Evolutionary conservation across 1,139 yeast genomes (phyloP).

Genomic region (Lodderomyces parapsilosis): DNA sequence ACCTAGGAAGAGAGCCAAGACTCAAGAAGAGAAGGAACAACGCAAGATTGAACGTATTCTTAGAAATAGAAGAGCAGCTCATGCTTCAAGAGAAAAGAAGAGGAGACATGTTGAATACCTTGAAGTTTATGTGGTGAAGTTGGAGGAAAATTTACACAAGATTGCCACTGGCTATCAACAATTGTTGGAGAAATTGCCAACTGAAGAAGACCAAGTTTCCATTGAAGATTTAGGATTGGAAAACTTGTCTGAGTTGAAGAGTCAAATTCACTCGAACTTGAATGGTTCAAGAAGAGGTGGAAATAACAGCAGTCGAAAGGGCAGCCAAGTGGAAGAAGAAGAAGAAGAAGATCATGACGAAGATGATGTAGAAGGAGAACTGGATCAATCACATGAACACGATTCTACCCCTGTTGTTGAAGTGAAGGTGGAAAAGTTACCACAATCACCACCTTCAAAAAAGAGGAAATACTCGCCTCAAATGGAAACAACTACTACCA

Average conservation of each 20-base stretch:
- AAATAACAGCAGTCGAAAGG: slow-evolving; percentile 2
- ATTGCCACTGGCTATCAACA: slow-evolving; percentile 22
- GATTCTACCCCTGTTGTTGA: background rate
- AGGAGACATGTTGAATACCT: slow-evolving; percentile 86
- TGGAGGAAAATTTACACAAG: slow-evolving; percentile 39
- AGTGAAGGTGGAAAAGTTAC: background rate
- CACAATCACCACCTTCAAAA: slow-evolving; percentile 6
- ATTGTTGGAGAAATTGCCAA: slow-evolving; percentile 1
- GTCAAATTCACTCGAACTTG: slow-evolving; percentile 32
- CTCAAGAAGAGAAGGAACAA: slow-evolving; percentile 96
- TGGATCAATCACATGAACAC: background rate
- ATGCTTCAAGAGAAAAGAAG: slow-evolving; percentile 95
- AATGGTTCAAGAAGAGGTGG: slow-evolving; percentile 17
- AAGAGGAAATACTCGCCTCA: slow-evolving; percentile 12
- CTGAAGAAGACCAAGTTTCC: slow-evolving; percentile 16
- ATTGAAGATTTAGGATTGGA: slow-evolving; percentile 19
- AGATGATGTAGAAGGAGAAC: slow-evolving; percentile 4
- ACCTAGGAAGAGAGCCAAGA: slow-evolving; percentile 94
- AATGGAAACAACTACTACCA: slow-evolving; percentile 7
- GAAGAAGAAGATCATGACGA: slow-evolving; percentile 5
- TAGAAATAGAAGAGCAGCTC: slow-evolving; percentile 96
- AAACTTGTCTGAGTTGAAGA: slow-evolving; percentile 32
- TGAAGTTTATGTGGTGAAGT: slow-evolving; percentile 58
- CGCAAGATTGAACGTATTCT: slow-evolving; percentile 89
- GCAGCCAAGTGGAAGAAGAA: slow-evolving; percentile 14